Evolutionary conservation across 73 alveolate species (phyloP).

Genomic region (Paramecium caudatum): DNA sequence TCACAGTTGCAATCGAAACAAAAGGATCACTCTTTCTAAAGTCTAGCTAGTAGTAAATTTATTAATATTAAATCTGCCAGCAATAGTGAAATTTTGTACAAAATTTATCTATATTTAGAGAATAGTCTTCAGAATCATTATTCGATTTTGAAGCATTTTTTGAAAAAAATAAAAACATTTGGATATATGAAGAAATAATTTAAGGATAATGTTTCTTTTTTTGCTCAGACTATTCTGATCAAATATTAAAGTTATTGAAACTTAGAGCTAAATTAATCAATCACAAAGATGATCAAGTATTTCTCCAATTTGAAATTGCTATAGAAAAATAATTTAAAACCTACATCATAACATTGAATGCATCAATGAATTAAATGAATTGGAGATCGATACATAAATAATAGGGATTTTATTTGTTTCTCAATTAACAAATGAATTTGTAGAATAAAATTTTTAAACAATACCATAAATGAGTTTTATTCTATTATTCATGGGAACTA

Average conservation of each 20-base stretch:
- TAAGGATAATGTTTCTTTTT: slow-evolving; percentile 9
- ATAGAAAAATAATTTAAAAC: neutral
- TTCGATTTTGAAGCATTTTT: neutral
- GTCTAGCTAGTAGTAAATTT: slow-evolving; percentile 46
- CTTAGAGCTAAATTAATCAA: neutral
- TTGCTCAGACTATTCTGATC: neutral
- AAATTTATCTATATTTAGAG: neutral
- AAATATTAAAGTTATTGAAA: neutral
- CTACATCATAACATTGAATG: neutral
- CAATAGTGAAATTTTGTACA: slow-evolving; percentile 16
- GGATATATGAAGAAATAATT: neutral
- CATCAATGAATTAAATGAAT: neutral
- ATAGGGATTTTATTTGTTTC: neutral
- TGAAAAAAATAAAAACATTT: neutral
- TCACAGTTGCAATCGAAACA: neutral
- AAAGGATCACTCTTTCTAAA: neutral
- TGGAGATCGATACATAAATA: neutral
- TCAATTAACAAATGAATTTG: neutral
- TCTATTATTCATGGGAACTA: neutral
- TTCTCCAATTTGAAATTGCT: neutral
- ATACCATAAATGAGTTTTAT: neutral
- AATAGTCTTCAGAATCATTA: slow-evolving; percentile 42
- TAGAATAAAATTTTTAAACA: neutral
- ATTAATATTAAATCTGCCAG: neutral
- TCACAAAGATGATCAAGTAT: neutral